Evolutionary conservation across 495 filamentous ascomycete species (phyloP), one percentile per base, ranked within the genome.

Genomic region (Podospora didyma): DNA sequence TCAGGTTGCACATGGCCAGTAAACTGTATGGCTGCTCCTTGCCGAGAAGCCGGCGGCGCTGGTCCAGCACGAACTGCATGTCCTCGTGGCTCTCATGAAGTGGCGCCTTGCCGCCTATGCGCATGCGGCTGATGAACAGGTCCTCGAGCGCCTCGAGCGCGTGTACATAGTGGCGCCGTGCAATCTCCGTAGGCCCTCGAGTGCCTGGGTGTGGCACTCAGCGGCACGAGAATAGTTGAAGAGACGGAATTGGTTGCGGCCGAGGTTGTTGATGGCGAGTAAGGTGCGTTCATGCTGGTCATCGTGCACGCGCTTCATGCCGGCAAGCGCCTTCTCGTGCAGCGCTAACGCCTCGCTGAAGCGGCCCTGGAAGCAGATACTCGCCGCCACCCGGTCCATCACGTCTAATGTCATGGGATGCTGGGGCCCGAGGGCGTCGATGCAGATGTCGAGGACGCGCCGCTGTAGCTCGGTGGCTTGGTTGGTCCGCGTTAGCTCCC

Each of bases 21-120:
- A 75, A 64, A 0, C 62, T 73, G 23, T 59, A 71, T 0, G 64
- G 59, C 24, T 76, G 71, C 53, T 78, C 75, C 46, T 68, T 73
- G 3, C 73, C 72, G 7, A 74, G 56, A 23, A 59, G 59, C 14
- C 57, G 52, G 31, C 62, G 63, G 11, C 73, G 67, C 17, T 46
- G 34, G 19, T 67, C 61, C 9, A 66, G 26, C 20, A 75, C 65
- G 46, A 65, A 56, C 7, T 47, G 21, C 51, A 68, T 63, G 17
- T 62, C 46, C 9, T 57, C 49, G 23, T 67, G 55, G 31, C 52
- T 26, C 23, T 46, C 17, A n/a, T 3, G 3, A 9, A 58, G 47
- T 7, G 16, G 9, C 9, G 16, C 9, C 34, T 37, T 37, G 34
- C 16, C 34, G 34, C 34, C 34, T 16, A 37, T 37, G n/a, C n/a